phyloP scores from a whole-genome alignment of 1,284 basidiomycete species.

The Tilletia walkeri region DNA sequence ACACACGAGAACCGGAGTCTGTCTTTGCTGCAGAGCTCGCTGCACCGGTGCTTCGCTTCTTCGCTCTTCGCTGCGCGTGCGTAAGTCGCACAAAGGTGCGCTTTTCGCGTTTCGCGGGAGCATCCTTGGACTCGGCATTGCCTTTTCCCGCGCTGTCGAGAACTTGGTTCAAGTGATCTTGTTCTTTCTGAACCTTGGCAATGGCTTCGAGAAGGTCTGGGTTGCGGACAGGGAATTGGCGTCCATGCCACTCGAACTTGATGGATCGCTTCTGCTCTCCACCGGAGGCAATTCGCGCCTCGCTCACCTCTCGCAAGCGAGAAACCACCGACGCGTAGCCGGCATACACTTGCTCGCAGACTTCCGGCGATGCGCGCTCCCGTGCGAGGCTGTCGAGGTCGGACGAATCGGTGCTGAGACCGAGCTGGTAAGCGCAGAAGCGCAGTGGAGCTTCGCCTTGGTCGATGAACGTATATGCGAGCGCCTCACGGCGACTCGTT shows the following conservation, averaged over 20 bases:
- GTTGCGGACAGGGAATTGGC: conserved; percentile 79
- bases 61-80: conserved; percentile 8
- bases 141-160: neutral
- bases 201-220: conserved; percentile 88
- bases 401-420: conserved; percentile 40
- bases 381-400: conserved; percentile 72
- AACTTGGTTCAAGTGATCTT: conserved; percentile 53
- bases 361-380: conserved; percentile 70
- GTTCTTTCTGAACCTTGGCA: conserved; percentile 76
- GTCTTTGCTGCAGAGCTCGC: neutral
- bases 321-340: conserved; percentile 65
- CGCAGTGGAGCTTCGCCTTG: conserved; percentile 86
- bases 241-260: conserved; percentile 73
- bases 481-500: conserved; percentile 85
- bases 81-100: neutral
- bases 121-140: neutral
- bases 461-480: conserved; percentile 80
- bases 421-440: conserved; percentile 84
- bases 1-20: neutral
- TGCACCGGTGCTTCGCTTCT: neutral
- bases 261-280: conserved; percentile 50
- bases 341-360: conserved; percentile 66
- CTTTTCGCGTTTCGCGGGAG: neutral
- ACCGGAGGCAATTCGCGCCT: conserved; percentile 30
- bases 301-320: conserved; percentile 59